phyloP scores from a whole-genome alignment of 2,329 filamentous ascomycete genomes.

The Reticulascus tulasneorum region DNA sequence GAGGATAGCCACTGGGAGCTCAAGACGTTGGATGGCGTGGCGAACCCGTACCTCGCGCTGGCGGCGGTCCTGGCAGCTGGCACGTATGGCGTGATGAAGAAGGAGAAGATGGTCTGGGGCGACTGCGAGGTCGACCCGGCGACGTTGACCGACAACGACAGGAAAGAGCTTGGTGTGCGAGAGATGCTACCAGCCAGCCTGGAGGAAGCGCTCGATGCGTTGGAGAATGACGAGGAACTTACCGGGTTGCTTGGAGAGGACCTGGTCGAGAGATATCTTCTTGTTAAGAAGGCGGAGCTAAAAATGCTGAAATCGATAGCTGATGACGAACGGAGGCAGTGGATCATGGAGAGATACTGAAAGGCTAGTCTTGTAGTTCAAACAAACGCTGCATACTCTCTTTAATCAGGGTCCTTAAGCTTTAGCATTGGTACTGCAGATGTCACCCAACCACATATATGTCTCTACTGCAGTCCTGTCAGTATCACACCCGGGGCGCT shows the following conservation, averaged over 20 bases:
- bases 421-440: too few relatives aligned
- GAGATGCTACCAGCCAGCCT: conserved; percentile 51
- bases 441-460: too few relatives aligned
- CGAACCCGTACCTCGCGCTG: conserved; percentile 72
- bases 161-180: conserved; percentile 48
- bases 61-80: conserved; percentile 59
- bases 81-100: conserved; percentile 43
- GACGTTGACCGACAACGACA: conserved; percentile 40
- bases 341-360: conserved; percentile 66
- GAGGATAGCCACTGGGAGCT: conserved; percentile 70
- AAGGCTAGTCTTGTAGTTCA: too few relatives aligned
- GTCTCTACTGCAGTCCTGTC: too few relatives aligned
- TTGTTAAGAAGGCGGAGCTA: conserved; percentile 57
- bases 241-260: conserved; percentile 39
- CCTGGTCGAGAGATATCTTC: conserved; percentile 53
- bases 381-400: too few relatives aligned
- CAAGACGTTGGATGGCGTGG: conserved; percentile 72
- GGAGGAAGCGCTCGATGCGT: conserved; percentile 47
- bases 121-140: conserved; percentile 56
- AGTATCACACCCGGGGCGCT: too few relatives aligned
- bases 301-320: conserved; percentile 46
- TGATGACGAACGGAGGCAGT: conserved; percentile 43
- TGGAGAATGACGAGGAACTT: conserved; percentile 46
- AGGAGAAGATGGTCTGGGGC: conserved; percentile 38
- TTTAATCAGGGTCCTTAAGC: too few relatives aligned